Conservation (phyloP, 345 rosid genomes). For the Zanthoxylum bungeanum region DNA sequence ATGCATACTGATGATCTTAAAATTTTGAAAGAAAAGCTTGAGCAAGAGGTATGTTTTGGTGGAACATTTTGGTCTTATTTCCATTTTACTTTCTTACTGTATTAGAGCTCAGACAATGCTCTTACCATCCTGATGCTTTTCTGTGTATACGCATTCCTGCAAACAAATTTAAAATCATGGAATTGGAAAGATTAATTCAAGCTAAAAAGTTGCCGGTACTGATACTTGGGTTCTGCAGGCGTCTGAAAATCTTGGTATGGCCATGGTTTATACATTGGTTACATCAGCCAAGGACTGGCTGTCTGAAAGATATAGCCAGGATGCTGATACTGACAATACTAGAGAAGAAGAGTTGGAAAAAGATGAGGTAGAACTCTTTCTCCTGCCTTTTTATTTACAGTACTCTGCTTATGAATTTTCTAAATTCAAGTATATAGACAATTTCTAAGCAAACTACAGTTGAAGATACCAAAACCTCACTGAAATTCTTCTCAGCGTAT, state of each 20-base stretch:
- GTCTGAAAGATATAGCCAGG: conserved; percentile 71
- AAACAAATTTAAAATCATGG: background rate
- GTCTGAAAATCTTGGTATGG: conserved; percentile 94
- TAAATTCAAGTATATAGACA: conserved; percentile 1
- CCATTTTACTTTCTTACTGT: background rate
- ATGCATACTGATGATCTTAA: conserved; percentile 68
- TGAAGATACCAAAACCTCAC: background rate
- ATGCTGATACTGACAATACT: conserved; percentile 33
- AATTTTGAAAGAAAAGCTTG: conserved; percentile 78
- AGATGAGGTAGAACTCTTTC: conserved; percentile 63
- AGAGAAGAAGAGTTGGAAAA: conserved; percentile 61
- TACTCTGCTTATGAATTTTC: background rate
- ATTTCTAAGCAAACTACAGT: background rate
- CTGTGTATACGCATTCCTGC: background rate
- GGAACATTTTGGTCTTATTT: background rate
- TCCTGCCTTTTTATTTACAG: conserved; percentile 5
- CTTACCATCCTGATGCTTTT: background rate
- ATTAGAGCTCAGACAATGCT: background rate
- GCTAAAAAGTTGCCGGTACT: background rate
- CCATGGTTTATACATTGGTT: conserved; percentile 89
- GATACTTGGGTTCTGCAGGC: conserved; percentile 47
- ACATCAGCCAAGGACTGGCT: conserved; percentile 93
- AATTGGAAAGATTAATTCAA: background rate
- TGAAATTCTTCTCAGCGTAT: background rate
- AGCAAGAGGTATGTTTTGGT: conserved; percentile 64